Evolutionary conservation across 2,329 filamentous ascomycete genomes (phyloP).

Genomic region (Dothidotthia symphoricarpi): DNA sequence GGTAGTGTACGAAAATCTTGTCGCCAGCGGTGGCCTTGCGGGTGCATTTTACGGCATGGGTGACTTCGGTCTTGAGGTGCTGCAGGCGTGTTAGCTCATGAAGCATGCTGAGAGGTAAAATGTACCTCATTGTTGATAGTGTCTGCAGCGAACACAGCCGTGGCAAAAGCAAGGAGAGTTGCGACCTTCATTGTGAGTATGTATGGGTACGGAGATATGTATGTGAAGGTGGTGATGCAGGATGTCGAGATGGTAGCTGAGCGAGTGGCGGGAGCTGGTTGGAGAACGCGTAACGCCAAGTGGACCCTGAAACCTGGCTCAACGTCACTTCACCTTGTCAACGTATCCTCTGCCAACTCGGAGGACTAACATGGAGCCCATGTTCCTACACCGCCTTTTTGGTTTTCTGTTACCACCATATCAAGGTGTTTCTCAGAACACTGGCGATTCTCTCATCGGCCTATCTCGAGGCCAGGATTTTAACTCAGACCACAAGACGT

Average conservation of each 20-base stretch:
- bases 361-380: too few relatives aligned
- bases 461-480: too few relatives aligned
- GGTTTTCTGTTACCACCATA: too few relatives aligned
- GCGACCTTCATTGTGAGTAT: conserved; percentile 46
- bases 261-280: neutral
- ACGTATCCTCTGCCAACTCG: too few relatives aligned
- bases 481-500: too few relatives aligned
- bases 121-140: conserved; percentile 36
- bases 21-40: conserved; percentile 72
- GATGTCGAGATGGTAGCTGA: conserved; percentile 9
- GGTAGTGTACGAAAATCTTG: conserved; percentile 78
- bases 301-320: too few relatives aligned
- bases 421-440: too few relatives aligned
- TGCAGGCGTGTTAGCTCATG: conserved; percentile 40
- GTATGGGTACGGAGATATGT: neutral
- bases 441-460: too few relatives aligned
- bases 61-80: conserved; percentile 73
- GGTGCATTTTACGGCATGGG: conserved; percentile 70
- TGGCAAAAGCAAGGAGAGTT: conserved; percentile 51
- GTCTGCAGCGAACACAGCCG: conserved; percentile 41
- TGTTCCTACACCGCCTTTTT: too few relatives aligned
- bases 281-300: too few relatives aligned
- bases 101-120: neutral
- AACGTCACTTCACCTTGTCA: too few relatives aligned
- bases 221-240: neutral